phyloP scores from a whole-genome alignment of 1,139 yeast species.

The Yamadazyma kanchanaburiensis region DNA sequence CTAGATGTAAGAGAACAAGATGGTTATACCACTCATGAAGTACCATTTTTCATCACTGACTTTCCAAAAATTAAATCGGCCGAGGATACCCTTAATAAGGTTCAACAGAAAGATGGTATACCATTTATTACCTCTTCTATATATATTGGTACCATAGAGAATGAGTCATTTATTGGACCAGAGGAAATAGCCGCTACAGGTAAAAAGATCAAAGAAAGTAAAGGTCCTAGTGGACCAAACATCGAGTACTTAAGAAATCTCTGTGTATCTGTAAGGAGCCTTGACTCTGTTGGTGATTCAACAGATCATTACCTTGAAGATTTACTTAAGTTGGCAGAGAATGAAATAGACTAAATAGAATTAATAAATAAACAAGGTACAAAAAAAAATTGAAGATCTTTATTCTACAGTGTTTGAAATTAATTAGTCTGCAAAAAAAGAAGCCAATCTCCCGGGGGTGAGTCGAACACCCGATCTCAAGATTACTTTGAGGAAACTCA shows the following conservation, averaged over 20 bases:
- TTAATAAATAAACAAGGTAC: neutral
- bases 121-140: constrained; percentile 57
- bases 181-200: constrained; percentile 63
- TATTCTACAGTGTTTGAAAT: no score
- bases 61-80: constrained; percentile 16
- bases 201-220: constrained; percentile 45
- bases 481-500: constrained; percentile 47
- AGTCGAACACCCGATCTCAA: constrained; percentile 85
- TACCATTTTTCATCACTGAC: constrained; percentile 57
- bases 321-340: constrained; percentile 12
- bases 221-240: constrained; percentile 84
- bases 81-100: constrained; percentile 6
- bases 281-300: constrained; percentile 32
- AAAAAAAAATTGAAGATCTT: neutral
- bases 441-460: constrained; percentile 78
- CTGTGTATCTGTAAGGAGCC: constrained; percentile 47
- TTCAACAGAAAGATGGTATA: constrained; percentile 29
- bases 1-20: constrained; percentile 83
- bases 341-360: neutral
- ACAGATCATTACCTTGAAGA: constrained; percentile 39
- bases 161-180: constrained; percentile 83
- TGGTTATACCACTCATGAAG: constrained; percentile 74
- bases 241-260: constrained; percentile 63
- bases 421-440: constrained; percentile 34
- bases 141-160: constrained; percentile 80